A percentile compares a stretch with the other conserved stretches of the same genome.
Conservation (phyloP, 768 basidiomycete species). For the Macrolepiota dolichaula region DNA sequence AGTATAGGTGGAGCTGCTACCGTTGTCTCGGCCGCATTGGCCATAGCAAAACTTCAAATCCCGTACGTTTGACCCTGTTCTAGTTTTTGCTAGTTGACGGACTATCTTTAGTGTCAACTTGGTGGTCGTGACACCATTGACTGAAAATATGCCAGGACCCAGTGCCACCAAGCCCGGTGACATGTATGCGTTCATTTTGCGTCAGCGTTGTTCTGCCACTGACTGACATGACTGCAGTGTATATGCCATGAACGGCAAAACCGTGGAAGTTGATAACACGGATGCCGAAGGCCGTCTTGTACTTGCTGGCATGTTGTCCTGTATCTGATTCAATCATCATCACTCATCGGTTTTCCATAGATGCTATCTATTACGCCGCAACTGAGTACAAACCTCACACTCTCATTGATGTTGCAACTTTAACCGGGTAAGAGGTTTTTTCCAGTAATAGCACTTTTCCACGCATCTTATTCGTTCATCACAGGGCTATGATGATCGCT, state of each 20-base stretch:
- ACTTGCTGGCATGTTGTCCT: constrained; percentile 51
- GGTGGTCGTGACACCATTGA: constrained; percentile 67
- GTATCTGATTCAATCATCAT: not conserved
- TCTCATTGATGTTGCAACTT: constrained; percentile 83
- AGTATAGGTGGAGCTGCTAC: constrained; percentile 70
- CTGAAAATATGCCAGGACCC: constrained; percentile 83
- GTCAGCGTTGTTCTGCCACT: not conserved
- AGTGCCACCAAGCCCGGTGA: constrained; percentile 82
- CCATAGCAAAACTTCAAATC: constrained; percentile 78
- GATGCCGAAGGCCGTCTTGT: constrained; percentile 81
- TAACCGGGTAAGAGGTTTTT: constrained; percentile 59
- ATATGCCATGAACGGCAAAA: constrained; percentile 87
- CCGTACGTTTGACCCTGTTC: constrained; percentile 47
- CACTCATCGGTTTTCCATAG: constrained; percentile 28
- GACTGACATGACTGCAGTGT: constrained; percentile 36
- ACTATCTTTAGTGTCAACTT: constrained; percentile 59
- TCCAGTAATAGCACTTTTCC: not conserved
- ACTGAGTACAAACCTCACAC: constrained; percentile 78
- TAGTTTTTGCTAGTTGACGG: not conserved
- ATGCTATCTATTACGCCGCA: constrained; percentile 82
- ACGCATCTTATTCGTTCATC: not conserved
- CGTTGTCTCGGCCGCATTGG: constrained; percentile 67
- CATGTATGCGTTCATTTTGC: constrained; percentile 43
- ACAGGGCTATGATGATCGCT: constrained; percentile 67
- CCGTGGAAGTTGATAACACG: constrained; percentile 84